Base-by-base conservation (phyloP, 2,329 filamentous ascomycete genomes). In the Pseudopyricularia javanii region DNA sequence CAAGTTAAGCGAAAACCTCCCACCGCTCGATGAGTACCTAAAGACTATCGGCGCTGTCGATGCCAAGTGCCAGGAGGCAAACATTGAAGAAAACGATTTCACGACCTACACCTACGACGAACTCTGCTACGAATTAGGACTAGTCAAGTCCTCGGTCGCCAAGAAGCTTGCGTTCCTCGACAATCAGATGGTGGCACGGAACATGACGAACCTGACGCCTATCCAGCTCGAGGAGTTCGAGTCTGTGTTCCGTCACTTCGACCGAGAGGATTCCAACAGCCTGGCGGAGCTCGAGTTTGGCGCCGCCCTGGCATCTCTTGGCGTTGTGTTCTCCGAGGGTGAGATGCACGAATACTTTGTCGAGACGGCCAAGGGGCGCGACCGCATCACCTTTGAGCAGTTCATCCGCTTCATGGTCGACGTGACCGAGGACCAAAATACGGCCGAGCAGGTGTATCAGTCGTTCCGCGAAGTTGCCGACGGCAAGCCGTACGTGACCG, bases 351-450 rank as follows among this genome's bases (percentile, higher is more conserved):
- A 91, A 52, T 91, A 91, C 61, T 98, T 96, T 69, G 64, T 86
- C 50, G 86, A 91, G 52, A 94, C 91, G n/a, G 91, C 88, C 57
- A 82, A 80, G 35, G 89, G 82, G 34, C 79, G 74, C 58, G 86
- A 84, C 67, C 80, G 86, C 58, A 93, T 98, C 51, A 93, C 88
- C 4, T 98, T 98, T 64, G 93, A 98, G 72, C 91, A 97, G 69
- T 98, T 98, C 65, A 98, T 98, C 66, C 84, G 88, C 37, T 98
- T 98, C 76, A 98, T 98, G 93, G 93, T 98, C 49, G 89, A 95
- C 60, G 93, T 96, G 50, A 98, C 93, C 12, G 93, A 98, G 70
- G 93, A 98, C 65, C 93, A 98, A 71, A 96, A 98, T 67, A 96
- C 91, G 4, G 93, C 93, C 12, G 93, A 97, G 69, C 93, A 98